Evolutionary conservation across 495 filamentous ascomycete species (phyloP).

Genomic region (Glutinoglossum americanum): DNA sequence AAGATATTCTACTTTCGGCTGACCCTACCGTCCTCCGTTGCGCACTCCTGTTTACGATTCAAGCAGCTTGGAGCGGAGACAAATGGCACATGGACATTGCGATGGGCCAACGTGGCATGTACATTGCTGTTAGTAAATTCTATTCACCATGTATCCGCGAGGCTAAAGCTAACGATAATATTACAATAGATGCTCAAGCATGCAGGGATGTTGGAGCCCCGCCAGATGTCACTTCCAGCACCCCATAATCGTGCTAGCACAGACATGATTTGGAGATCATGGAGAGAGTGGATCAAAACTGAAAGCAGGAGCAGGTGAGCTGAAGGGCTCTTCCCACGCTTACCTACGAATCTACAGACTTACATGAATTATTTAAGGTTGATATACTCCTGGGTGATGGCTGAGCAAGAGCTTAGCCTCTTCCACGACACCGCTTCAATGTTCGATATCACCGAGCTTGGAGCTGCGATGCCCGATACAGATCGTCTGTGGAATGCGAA

Average conservation of each 20-base stretch:
- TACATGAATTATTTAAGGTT: constrained; percentile 18
- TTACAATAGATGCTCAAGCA: constrained; percentile 31
- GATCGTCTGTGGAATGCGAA: constrained; percentile 29
- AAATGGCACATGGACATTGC: constrained; percentile 52
- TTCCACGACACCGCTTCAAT: constrained; percentile 37
- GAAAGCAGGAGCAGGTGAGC: constrained; percentile 35
- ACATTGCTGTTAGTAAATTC: constrained; percentile 30
- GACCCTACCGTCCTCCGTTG: constrained; percentile 35
- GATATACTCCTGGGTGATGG: constrained; percentile 43
- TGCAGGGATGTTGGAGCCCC: constrained; percentile 26
- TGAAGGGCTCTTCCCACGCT: background rate
- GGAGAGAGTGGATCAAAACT: constrained; percentile 34
- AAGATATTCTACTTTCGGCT: constrained; percentile 35
- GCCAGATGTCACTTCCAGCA: background rate
- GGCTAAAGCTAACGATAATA: background rate
- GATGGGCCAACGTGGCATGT: constrained; percentile 47
- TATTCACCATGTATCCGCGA: background rate
- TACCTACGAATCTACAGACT: background rate
- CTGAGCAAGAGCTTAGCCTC: constrained; percentile 41
- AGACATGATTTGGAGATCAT: constrained; percentile 24
- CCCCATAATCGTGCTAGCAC: background rate
- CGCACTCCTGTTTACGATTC: constrained; percentile 35
- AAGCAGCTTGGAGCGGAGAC: constrained; percentile 43
- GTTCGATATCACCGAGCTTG: constrained; percentile 34
- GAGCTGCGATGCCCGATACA: constrained; percentile 31